A percentile compares a stretch with the other conserved stretches of the same genome.
phyloP scores from a whole-genome alignment of 202 grass and related monocot species.

The Hordeum pubiflorum region DNA sequence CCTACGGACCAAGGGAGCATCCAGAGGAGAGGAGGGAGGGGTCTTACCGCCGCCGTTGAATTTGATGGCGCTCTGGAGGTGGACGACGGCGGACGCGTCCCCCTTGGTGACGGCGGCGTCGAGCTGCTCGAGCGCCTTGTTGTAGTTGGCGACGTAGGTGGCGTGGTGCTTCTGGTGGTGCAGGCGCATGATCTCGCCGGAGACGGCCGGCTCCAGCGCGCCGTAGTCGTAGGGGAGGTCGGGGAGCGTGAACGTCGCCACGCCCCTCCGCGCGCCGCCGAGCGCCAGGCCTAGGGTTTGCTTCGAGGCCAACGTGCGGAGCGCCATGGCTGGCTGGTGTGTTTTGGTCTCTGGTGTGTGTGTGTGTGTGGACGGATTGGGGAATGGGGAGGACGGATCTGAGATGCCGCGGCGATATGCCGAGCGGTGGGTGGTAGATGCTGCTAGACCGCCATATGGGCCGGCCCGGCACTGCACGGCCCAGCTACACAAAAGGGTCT shows the following conservation, averaged over 20 bases:
- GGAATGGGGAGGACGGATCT: no score
- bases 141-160: slow-evolving; percentile 96
- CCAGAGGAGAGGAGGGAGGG: background rate
- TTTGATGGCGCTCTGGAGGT: slow-evolving; percentile 91
- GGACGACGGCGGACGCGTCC: slow-evolving; percentile 51
- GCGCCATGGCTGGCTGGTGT: slow-evolving; percentile 53
- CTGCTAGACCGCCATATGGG: no score
- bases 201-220: slow-evolving; percentile 85
- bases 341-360: background rate
- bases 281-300: slow-evolving; percentile 41
- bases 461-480: no score
- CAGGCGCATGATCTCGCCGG: slow-evolving; percentile 87
- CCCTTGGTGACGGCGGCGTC: slow-evolving; percentile 68
- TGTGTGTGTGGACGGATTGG: background rate
- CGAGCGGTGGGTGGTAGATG: no score
- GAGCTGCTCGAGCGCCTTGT: slow-evolving; percentile 97
- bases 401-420: no score
- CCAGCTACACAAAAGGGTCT: no score
- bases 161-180: slow-evolving; percentile 99
- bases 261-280: slow-evolving; percentile 22
- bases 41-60: slow-evolving; percentile 94
- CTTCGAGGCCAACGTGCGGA: slow-evolving; percentile 44
- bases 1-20: background rate
- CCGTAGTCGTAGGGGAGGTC: slow-evolving; percentile 92
- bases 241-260: slow-evolving; percentile 55